phyloP scores from a whole-genome alignment of 1,284 basidiomycete genomes.

The Polyporus tsugae region DNA sequence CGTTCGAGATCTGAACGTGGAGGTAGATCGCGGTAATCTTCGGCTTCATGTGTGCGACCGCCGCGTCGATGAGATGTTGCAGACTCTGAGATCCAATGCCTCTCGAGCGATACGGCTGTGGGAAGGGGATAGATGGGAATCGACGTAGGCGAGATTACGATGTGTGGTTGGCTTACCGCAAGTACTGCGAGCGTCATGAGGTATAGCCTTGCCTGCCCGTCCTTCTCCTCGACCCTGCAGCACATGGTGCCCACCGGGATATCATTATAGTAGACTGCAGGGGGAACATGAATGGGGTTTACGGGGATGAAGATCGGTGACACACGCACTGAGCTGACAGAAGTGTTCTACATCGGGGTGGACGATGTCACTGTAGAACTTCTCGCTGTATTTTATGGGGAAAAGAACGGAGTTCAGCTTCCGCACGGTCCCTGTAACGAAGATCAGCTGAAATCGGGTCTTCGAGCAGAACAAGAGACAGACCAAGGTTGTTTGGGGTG shows the following conservation, averaged over 20 bases:
- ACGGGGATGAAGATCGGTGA: not conserved
- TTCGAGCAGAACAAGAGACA: not conserved
- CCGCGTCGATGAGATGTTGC: conserved; percentile 68
- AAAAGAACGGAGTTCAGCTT: conserved; percentile 84
- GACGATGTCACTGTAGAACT: conserved; percentile 80
- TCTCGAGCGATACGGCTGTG: conserved; percentile 80
- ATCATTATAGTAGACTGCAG: conserved; percentile 84
- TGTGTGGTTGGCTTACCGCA: conserved; percentile 60
- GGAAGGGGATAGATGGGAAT: conserved; percentile 17
- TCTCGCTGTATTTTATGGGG: conserved; percentile 83
- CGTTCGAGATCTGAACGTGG: conserved; percentile 82
- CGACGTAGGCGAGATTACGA: conserved; percentile 31
- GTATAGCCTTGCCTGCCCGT: conserved; percentile 67
- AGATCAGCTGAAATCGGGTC: conserved; percentile 17
- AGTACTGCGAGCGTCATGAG: conserved; percentile 88
- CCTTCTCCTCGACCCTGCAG: conserved; percentile 76
- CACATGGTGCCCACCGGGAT: conserved; percentile 85
- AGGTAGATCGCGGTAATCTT: conserved; percentile 76
- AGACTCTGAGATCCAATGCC: conserved; percentile 75
- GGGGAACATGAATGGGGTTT: not conserved
- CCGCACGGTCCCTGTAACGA: conserved; percentile 66
- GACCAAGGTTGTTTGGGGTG: conserved; percentile 76
- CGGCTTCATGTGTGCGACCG: conserved; percentile 60
- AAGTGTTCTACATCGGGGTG: conserved; percentile 77
- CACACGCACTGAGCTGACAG: conserved; percentile 74